Percentiles rank a stretch among this genome's conserved stretches.
These are phyloP conservation scores for Pythium myriotylum DNA, from an alignment of 352 stramenopile genomes.

Conservation along the genomic window DNA sequence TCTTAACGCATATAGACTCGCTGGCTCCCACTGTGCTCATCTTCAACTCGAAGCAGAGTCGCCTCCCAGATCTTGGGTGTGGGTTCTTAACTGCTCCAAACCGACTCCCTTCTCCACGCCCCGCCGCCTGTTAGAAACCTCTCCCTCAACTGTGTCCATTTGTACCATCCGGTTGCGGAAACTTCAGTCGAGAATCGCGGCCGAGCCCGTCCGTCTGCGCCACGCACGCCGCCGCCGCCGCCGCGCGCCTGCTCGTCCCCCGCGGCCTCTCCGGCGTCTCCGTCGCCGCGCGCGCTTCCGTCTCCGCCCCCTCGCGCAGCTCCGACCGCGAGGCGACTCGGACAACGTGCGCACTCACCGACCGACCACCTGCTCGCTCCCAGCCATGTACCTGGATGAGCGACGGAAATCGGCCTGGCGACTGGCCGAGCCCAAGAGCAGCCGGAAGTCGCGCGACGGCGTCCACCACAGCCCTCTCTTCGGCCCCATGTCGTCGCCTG, in stretches of 20 bases:
- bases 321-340: neutral
- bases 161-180: conserved; percentile 6
- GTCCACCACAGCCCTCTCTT: conserved; percentile 14
- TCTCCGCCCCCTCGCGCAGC: neutral
- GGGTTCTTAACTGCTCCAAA: conserved; percentile 14
- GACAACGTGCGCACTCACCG: too few relatives aligned
- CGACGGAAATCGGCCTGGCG: conserved; percentile 24
- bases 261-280: neutral
- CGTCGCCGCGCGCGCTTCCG: neutral
- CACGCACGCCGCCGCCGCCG: neutral
- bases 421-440: conserved; percentile 1
- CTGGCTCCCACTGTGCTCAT: neutral
- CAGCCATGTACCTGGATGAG: conserved; percentile 14
- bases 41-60: conserved; percentile 12
- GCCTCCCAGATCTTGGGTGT: neutral
- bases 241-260: neutral
- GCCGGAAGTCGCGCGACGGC: conserved; percentile 7
- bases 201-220: neutral
- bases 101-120: neutral
- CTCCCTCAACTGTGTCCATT: conserved; percentile 11
- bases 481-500: conserved; percentile 15
- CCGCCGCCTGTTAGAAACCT: neutral
- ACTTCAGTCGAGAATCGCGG: conserved; percentile 16
- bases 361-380: conserved; percentile 11
- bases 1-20: conserved; percentile 16